Conservation (phyloP, 176 grass and related monocot species). For the Eragrostis curvula region DNA sequence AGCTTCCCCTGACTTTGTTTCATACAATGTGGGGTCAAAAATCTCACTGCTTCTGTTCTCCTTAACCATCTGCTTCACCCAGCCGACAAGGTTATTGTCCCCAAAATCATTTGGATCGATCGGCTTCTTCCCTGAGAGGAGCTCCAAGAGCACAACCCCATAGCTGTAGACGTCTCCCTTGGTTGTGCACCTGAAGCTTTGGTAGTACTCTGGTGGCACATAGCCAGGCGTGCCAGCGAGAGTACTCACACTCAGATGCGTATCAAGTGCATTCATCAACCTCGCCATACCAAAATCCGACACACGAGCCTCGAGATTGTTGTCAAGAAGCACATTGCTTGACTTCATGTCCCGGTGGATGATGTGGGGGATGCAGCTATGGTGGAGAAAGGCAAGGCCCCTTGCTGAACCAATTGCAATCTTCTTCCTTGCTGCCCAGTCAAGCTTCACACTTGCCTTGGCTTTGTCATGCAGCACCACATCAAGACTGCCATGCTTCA, state of each 20-base stretch:
- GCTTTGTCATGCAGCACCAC: conserved; percentile 71
- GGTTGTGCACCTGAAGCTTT: conserved; percentile 93
- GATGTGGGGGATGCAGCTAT: conserved; percentile 97
- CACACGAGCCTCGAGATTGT: conserved; percentile 75
- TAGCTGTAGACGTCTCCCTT: conserved; percentile 98
- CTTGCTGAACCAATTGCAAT: conserved; percentile 83
- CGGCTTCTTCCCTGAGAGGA: conserved; percentile 91
- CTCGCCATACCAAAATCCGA: conserved; percentile 96
- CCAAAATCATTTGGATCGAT: conserved; percentile 86
- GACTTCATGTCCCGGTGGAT: conserved; percentile 99
- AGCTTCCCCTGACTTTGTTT: conserved; percentile 57
- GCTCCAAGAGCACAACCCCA: conserved; percentile 92
- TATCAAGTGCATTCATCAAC: conserved; percentile 85
- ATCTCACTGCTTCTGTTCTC: conserved; percentile 73
- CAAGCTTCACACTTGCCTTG: conserved; percentile 52
- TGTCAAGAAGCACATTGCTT: conserved; percentile 91
- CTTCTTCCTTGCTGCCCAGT: conserved; percentile 88
- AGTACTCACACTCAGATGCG: conserved; percentile 92
- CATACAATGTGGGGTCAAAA: conserved; percentile 64
- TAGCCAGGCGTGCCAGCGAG: conserved; percentile 95
- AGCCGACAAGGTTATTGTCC: conserved; percentile 90
- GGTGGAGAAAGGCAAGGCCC: conserved; percentile 94
- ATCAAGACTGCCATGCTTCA: conserved; percentile 93
- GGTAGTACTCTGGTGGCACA: conserved; percentile 96
- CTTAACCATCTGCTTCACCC: conserved; percentile 96